These are phyloP conservation scores for Starmera amethionina DNA, from an alignment of 805 yeast genomes.

Conservation along the genomic window DNA sequence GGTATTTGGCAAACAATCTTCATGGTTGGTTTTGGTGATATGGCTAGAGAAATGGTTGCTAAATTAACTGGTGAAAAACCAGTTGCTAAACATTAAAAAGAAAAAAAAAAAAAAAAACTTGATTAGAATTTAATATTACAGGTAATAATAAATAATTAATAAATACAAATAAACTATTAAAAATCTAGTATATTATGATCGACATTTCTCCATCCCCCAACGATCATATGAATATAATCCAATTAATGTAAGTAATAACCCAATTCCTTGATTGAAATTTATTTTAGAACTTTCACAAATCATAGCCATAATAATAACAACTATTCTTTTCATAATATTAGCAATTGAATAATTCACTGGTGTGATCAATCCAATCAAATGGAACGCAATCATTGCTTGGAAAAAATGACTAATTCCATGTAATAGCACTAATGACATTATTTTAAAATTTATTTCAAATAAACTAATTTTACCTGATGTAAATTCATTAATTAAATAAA, in stretches of 20 bases:
- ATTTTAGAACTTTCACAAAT: slow-evolving; percentile 44
- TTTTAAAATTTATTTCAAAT: slow-evolving; percentile 17
- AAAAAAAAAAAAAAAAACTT: too few relatives aligned
- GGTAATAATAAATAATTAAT: background rate
- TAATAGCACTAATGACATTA: slow-evolving; percentile 33
- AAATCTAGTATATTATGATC: slow-evolving; percentile 1
- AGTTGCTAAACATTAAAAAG: slow-evolving; percentile 23
- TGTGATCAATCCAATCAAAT: slow-evolving; percentile 58
- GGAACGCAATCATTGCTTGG: slow-evolving; percentile 70
- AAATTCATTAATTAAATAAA: slow-evolving; percentile 51
- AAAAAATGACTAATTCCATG: slow-evolving; percentile 64
- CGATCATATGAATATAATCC: slow-evolving; percentile 67
- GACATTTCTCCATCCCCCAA: slow-evolving; percentile 39
- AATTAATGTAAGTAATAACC: slow-evolving; percentile 42
- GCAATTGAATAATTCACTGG: slow-evolving; percentile 77
- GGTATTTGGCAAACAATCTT: slow-evolving; percentile 98
- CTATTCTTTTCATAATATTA: slow-evolving; percentile 63
- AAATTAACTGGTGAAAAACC: slow-evolving; percentile 52
- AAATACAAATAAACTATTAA: background rate
- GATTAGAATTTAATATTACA: background rate
- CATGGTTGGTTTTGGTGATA: slow-evolving; percentile 97
- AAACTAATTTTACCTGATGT: slow-evolving; percentile 20
- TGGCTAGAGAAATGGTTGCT: slow-evolving; percentile 66
- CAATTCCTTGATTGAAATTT: slow-evolving; percentile 37
- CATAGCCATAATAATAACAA: slow-evolving; percentile 58